These are phyloP conservation scores for Lasiodiplodia sp. DNA, from an alignment of 2,329 filamentous ascomycete species.

Conservation along the genomic window DNA sequence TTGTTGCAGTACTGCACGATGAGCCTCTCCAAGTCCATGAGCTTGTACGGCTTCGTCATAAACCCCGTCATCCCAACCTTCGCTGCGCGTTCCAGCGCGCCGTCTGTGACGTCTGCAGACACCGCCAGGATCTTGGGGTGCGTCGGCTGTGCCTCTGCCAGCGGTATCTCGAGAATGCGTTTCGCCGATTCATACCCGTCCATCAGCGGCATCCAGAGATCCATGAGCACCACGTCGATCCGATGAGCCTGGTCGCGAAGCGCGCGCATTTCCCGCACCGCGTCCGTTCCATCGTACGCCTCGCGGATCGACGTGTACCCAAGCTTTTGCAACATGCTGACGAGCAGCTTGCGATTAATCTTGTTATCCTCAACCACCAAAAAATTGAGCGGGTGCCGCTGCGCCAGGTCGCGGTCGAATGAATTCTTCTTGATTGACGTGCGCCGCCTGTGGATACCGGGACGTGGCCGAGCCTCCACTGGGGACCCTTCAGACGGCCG, in stretches of 20 bases:
- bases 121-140: constrained; percentile 65
- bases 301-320: constrained; percentile 70
- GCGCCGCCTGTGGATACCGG: constrained; percentile 7
- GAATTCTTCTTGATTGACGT: constrained; percentile 36
- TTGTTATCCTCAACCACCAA: constrained; percentile 76
- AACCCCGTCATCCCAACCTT: constrained; percentile 72
- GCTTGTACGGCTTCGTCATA: constrained; percentile 72
- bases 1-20: constrained; percentile 58
- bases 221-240: constrained; percentile 74
- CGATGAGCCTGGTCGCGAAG: constrained; percentile 39
- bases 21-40: constrained; percentile 67
- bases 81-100: constrained; percentile 65
- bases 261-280: constrained; percentile 66
- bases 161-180: constrained; percentile 65
- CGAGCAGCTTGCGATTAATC: constrained; percentile 72
- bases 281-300: constrained; percentile 73
- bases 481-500: constrained; percentile 33
- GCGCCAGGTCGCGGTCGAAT: constrained; percentile 65
- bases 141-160: constrained; percentile 41
- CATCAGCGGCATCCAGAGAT: constrained; percentile 79
- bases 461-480: constrained; percentile 29
- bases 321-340: constrained; percentile 71
- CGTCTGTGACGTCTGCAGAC: constrained; percentile 71
- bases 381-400: constrained; percentile 69
- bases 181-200: constrained; percentile 74